Evolutionary conservation across 169 alveolate genomes (phyloP).

Genomic region (Miamiensis avidus): DNA sequence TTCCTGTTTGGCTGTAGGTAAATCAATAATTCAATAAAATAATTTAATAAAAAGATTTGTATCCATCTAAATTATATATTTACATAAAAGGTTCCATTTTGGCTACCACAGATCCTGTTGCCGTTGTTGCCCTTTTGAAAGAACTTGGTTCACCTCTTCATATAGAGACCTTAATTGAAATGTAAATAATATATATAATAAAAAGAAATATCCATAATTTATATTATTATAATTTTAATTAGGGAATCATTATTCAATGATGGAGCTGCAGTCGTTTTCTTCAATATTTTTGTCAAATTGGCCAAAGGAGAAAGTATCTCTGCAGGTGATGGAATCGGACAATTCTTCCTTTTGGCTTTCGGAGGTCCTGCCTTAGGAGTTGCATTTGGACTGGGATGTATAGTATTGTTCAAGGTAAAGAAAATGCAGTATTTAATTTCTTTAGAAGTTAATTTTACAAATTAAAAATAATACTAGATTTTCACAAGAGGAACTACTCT

Average conservation of each 20-base stretch:
- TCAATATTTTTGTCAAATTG: conserved; percentile 21
- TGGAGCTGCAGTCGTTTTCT: conserved; percentile 58
- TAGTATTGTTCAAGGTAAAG: not conserved
- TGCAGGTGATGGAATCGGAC: conserved; percentile 23
- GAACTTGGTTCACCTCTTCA: conserved; percentile 53
- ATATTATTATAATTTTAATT: conserved; percentile 5
- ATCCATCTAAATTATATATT: no score
- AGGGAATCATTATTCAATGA: conserved; percentile 57
- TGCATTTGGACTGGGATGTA: not conserved
- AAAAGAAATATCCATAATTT: no score
- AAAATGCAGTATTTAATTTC: no score
- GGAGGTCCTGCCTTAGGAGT: conserved; percentile 54
- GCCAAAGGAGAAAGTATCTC: conserved; percentile 35
- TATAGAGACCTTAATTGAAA: conserved; percentile 50
- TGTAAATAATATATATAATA: not conserved
- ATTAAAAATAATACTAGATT: no score
- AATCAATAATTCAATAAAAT: no score
- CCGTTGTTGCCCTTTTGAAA: conserved; percentile 56
- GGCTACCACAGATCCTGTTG: conserved; percentile 66
- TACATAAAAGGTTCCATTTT: conserved; percentile 44
- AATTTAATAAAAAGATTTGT: no score
- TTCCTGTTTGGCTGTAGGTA: not conserved
- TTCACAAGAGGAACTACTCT: not conserved
- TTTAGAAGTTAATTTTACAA: no score
- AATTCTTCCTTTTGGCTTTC: conserved; percentile 30